Conservation (phyloP, 139 green algal species). For the Coelastrella sp. region DNA sequence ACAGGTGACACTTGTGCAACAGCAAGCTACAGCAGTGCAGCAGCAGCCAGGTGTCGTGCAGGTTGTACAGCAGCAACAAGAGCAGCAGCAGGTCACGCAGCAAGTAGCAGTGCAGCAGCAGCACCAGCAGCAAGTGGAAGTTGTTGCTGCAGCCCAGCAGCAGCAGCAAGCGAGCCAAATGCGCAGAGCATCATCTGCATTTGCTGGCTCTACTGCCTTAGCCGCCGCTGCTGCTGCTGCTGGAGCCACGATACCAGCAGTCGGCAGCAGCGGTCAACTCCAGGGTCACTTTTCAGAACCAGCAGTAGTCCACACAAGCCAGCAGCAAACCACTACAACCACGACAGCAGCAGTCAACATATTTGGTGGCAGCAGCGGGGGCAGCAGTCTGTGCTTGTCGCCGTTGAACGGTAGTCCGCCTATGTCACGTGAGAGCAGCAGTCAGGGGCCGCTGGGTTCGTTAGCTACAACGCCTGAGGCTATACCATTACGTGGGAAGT, state of each 20-base stretch:
- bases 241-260: neutral
- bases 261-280: neutral
- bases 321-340: slow-evolving; percentile 8
- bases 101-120: neutral
- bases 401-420: slow-evolving; percentile 22
- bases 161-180: neutral
- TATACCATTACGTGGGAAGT: slow-evolving; percentile 37
- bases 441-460: slow-evolving; percentile 33
- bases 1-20: neutral
- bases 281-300: slow-evolving; percentile 22
- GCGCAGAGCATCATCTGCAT: slow-evolving; percentile 31
- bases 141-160: neutral
- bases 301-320: neutral
- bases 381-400: slow-evolving; percentile 28
- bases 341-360: neutral
- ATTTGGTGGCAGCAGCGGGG: neutral
- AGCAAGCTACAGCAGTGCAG: neutral
- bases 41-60: neutral
- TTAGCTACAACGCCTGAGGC: neutral
- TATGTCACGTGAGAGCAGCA: slow-evolving; percentile 60
- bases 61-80: neutral
- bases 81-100: neutral
- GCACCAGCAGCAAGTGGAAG: neutral
- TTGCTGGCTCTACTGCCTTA: slow-evolving; percentile 14
- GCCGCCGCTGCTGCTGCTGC: slow-evolving; percentile 19